Percentiles rank a stretch among this genome's conserved stretches.
phyloP scores from a whole-genome alignment of 495 filamentous ascomycete genomes.

The Aspergillus baeticus region DNA sequence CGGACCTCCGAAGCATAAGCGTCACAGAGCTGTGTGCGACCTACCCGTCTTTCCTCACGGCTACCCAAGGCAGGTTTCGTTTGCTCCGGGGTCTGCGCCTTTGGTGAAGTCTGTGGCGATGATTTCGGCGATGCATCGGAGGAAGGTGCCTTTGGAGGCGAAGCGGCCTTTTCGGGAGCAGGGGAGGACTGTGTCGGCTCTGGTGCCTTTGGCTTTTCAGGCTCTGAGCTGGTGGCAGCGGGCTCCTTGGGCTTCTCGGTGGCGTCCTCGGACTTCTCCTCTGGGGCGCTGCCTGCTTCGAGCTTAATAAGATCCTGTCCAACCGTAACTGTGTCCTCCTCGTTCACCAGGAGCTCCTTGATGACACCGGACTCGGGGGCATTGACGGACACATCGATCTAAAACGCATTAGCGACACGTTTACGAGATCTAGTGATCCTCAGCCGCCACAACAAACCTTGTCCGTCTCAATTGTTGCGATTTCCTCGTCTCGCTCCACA shows the following conservation, averaged over 20 bases:
- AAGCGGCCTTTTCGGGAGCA: constrained; percentile 24
- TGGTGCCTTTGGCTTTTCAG: constrained; percentile 45
- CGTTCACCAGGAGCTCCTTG: constrained; percentile 87
- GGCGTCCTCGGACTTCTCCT: constrained; percentile 52
- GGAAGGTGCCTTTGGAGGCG: constrained; percentile 24
- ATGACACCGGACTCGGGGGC: constrained; percentile 88
- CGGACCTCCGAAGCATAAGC: background rate
- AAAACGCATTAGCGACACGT: constrained; percentile 12
- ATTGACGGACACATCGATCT: constrained; percentile 97
- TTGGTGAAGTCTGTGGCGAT: constrained; percentile 32
- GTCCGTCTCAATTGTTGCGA: constrained; percentile 99
- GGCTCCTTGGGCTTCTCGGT: constrained; percentile 39
- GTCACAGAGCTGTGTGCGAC: constrained; percentile 20
- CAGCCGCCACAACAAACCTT: constrained; percentile 60
- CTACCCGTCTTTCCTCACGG: constrained; percentile 86
- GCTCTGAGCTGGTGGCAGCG: constrained; percentile 29
- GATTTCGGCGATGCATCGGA: constrained; percentile 46
- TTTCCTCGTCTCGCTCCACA: constrained; percentile 94
- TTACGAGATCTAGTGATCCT: background rate
- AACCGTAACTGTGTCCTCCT: constrained; percentile 94
- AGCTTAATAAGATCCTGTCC: constrained; percentile 87
- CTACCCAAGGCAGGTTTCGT: constrained; percentile 54
- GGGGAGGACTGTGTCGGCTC: constrained; percentile 21
- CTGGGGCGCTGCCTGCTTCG: constrained; percentile 71
- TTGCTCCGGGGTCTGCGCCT: constrained; percentile 23